phyloP scores from a whole-genome alignment of 495 filamentous ascomycete genomes.

The Chaetomidium leptoderma region DNA sequence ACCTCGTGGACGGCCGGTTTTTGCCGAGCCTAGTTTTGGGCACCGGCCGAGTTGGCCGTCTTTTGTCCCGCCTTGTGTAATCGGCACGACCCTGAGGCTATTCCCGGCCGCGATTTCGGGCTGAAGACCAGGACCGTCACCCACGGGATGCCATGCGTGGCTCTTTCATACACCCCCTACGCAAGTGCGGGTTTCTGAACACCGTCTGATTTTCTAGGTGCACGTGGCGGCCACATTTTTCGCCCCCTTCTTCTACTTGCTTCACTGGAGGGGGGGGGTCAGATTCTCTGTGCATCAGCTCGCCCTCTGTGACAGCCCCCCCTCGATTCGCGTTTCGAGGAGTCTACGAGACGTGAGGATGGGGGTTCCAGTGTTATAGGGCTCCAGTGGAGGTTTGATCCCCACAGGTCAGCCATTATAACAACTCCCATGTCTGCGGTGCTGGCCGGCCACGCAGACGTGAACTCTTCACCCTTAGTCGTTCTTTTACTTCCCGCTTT shows the following conservation, averaged over 20 bases:
- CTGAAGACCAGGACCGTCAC: background rate
- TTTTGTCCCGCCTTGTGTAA: background rate
- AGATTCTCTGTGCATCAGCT: background rate
- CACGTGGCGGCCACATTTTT: background rate
- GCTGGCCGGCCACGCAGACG: no score
- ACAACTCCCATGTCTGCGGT: background rate
- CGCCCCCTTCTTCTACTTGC: background rate
- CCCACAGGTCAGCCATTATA: background rate
- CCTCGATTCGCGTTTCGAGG: background rate
- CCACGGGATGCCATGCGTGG: background rate
- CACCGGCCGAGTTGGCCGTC: background rate
- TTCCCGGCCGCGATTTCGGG: background rate
- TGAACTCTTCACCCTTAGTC: no score
- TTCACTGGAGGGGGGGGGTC: background rate
- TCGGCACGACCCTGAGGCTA: background rate
- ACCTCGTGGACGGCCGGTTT: background rate
- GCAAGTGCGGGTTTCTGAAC: background rate
- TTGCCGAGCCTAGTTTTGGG: background rate
- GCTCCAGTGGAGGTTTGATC: background rate
- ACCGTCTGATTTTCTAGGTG: background rate
- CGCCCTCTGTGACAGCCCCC: background rate
- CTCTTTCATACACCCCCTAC: background rate
- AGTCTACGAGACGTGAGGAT: background rate
- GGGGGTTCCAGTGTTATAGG: background rate
- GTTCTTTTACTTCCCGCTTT: background rate